These are phyloP conservation scores for Kalmusia sp. DNA, from an alignment of 2,329 filamentous ascomycete genomes.

Conservation along the genomic window DNA sequence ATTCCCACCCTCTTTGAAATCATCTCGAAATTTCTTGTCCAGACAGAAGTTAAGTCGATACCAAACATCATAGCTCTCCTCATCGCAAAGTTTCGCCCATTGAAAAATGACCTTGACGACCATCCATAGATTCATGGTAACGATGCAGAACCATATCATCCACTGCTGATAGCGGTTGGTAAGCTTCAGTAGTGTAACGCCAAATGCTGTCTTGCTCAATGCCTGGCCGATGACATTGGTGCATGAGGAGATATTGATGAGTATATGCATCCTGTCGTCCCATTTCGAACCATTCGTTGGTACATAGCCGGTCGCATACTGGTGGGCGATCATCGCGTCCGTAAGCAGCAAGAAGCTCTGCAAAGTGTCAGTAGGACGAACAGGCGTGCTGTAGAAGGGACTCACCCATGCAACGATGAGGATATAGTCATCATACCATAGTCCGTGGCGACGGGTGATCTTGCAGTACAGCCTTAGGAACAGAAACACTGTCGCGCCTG, in stretches of 20 bases:
- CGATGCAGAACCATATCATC: conserved; percentile 59
- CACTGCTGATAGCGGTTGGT: conserved; percentile 53
- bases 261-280: conserved; percentile 61
- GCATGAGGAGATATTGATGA: conserved; percentile 56
- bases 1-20: conserved; percentile 61
- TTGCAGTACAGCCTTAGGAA: conserved; percentile 47
- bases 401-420: conserved; percentile 47
- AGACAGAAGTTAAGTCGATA: conserved; percentile 58
- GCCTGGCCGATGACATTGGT: conserved; percentile 48
- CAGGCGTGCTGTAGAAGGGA: too few species aligned
- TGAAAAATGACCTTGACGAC: conserved; percentile 57
- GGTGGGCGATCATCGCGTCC: conserved; percentile 54
- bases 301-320: conserved; percentile 60
- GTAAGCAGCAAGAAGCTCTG: conserved; percentile 55
- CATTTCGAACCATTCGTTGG: conserved; percentile 45
- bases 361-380: too few species aligned
- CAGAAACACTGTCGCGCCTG: conserved; percentile 46
- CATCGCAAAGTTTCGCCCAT: conserved; percentile 57
- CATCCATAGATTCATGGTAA: conserved; percentile 58
- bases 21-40: conserved; percentile 44
- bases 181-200: conserved; percentile 51
- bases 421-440: conserved; percentile 52
- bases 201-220: conserved; percentile 48
- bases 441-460: conserved; percentile 44
- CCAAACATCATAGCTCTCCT: conserved; percentile 53